Percentiles rank a stretch among this genome's conserved stretches.
phyloP scores from a whole-genome alignment of 2,329 filamentous ascomycete genomes.

The Penicillium vulpinum region DNA sequence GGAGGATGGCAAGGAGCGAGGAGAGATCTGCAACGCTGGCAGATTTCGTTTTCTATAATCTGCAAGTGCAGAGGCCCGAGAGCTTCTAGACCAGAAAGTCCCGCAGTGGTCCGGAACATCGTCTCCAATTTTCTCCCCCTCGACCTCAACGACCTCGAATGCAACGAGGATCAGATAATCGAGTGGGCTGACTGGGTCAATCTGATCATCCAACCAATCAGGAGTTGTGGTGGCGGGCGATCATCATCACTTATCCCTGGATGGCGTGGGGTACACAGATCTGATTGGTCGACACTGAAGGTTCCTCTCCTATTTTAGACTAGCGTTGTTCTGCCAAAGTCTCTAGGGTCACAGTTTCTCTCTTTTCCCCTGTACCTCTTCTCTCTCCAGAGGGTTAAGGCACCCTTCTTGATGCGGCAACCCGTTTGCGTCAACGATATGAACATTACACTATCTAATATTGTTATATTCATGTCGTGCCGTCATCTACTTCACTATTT shows the following conservation, averaged over 20 bases:
- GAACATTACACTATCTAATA: not conserved
- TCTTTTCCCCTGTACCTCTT: no score
- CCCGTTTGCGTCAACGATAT: conserved; percentile 4
- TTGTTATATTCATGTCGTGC: not conserved
- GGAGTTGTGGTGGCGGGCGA: not conserved
- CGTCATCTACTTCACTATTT: not conserved
- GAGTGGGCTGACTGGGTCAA: not conserved
- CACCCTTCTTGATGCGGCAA: conserved; percentile 2
- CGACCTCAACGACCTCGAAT: no score
- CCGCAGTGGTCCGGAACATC: not conserved
- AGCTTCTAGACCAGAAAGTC: not conserved
- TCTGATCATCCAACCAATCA: not conserved
- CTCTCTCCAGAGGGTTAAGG: no score
- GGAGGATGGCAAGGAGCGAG: not conserved
- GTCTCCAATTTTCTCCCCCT: not conserved
- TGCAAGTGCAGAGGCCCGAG: not conserved
- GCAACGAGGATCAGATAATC: conserved; percentile 12
- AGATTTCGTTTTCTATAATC: not conserved
- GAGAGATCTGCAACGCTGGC: not conserved
- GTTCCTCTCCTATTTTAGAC: not conserved
- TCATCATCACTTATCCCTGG: not conserved
- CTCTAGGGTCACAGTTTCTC: not conserved
- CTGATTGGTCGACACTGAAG: not conserved
- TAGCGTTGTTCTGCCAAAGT: not conserved
- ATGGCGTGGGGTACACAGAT: fast-evolving